These are phyloP conservation scores for Lagenidium giganteum DNA, from an alignment of 352 stramenopile genomes.

Conservation along the genomic window DNA sequence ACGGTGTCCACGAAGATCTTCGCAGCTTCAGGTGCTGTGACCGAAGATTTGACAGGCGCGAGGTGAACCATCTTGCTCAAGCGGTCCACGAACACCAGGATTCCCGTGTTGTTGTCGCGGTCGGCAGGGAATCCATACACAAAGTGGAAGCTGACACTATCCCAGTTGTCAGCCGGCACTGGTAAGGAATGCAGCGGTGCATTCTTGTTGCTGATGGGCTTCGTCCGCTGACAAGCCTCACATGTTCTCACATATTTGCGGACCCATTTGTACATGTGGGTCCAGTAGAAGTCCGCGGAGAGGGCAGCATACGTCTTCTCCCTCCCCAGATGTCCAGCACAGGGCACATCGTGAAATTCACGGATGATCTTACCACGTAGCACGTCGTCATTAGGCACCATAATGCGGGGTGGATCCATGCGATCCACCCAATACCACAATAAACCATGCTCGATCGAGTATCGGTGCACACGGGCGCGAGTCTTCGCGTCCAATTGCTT, in stretches of 20 bases:
- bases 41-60: neutral
- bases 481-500: too few species aligned
- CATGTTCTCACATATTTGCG: constrained; percentile 16
- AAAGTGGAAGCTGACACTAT: constrained; percentile 21
- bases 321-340: constrained; percentile 9
- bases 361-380: too few species aligned
- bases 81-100: constrained; percentile 18
- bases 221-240: constrained; percentile 18
- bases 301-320: constrained; percentile 18
- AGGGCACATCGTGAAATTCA: constrained; percentile 11
- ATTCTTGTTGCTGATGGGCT: too few species aligned
- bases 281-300: constrained; percentile 16
- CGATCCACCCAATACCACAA: too few species aligned
- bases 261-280: constrained; percentile 13
- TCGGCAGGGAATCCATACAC: constrained; percentile 11
- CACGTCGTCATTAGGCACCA: too few species aligned
- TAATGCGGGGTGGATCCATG: too few species aligned
- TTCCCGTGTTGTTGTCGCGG: neutral
- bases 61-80: constrained; percentile 23
- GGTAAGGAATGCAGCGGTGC: neutral
- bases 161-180: constrained; percentile 4
- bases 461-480: too few species aligned
- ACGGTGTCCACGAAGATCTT: neutral
- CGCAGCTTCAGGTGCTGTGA: neutral
- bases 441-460: too few species aligned